Conservation (phyloP, 495 filamentous ascomycete genomes). For the Hyphodiscus hymeniophilus region DNA sequence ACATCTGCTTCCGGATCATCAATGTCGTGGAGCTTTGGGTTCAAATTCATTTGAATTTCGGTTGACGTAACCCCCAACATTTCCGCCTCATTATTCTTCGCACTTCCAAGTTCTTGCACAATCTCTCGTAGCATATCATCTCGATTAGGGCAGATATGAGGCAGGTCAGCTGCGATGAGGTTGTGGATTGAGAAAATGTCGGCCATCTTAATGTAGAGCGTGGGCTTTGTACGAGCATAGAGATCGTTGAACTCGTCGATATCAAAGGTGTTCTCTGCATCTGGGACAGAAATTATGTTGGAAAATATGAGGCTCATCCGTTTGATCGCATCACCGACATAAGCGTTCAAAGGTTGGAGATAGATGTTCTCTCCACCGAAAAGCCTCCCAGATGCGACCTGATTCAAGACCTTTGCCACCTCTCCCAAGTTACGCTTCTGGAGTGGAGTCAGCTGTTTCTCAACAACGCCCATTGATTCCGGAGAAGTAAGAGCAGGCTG, state of each 20-base stretch:
- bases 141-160: constrained; percentile 62
- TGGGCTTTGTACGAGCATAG: constrained; percentile 90
- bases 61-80: constrained; percentile 78
- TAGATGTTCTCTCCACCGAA: constrained; percentile 95
- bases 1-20: constrained; percentile 90
- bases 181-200: constrained; percentile 96
- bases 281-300: constrained; percentile 70
- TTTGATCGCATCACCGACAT: constrained; percentile 78
- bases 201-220: constrained; percentile 95
- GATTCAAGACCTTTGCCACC: constrained; percentile 82
- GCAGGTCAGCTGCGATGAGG: constrained; percentile 70
- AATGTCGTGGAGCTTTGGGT: constrained; percentile 81
- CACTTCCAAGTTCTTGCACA: constrained; percentile 85
- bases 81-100: constrained; percentile 90
- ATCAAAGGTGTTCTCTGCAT: constrained; percentile 85
- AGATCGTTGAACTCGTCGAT: constrained; percentile 98
- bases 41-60: constrained; percentile 87
- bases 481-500: constrained; percentile 80
- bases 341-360: constrained; percentile 86
- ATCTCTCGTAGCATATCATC: constrained; percentile 91
- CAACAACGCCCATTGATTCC: constrained; percentile 82
- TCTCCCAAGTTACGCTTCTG: constrained; percentile 90
- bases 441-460: constrained; percentile 76
- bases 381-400: constrained; percentile 73
- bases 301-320: constrained; percentile 65